Conservation (phyloP, 1,139 yeast genomes). For the Pichia sp. region DNA sequence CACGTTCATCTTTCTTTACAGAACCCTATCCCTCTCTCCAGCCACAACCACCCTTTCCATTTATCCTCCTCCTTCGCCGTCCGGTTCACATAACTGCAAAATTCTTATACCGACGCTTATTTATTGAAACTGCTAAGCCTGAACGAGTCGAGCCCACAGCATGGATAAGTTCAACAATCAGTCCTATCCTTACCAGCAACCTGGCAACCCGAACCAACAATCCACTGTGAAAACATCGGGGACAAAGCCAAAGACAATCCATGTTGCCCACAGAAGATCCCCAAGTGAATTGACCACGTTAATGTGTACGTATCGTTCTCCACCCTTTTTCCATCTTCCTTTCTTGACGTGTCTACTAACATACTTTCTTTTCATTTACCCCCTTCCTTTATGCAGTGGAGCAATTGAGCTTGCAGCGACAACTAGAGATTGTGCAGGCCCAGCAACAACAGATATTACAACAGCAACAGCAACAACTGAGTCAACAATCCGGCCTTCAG, state of each 20-base stretch:
- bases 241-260: slow-evolving; percentile 50
- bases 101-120: neutral
- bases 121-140: neutral
- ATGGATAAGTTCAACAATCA: slow-evolving; percentile 8
- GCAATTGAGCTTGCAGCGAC: slow-evolving; percentile 89
- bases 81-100: neutral
- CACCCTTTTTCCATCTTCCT: neutral
- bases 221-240: slow-evolving; percentile 30
- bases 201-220: slow-evolving; percentile 6
- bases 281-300: slow-evolving; percentile 92
- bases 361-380: neutral
- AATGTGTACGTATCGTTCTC: slow-evolving; percentile 53
- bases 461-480: slow-evolving; percentile 26
- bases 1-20: neutral
- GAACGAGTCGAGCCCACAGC: neutral
- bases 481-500: slow-evolving; percentile 20
- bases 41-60: no score
- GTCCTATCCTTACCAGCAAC: slow-evolving; percentile 13
- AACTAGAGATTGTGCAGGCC: slow-evolving; percentile 83
- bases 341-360: slow-evolving; percentile 4
- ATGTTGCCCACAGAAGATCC: slow-evolving; percentile 91
- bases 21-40: neutral
- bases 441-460: slow-evolving; percentile 80
- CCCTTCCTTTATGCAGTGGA: slow-evolving; percentile 47
- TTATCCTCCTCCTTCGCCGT: neutral